Evolutionary conservation across 805 yeast genomes (phyloP).

Genomic region (Ogataea neopini): DNA sequence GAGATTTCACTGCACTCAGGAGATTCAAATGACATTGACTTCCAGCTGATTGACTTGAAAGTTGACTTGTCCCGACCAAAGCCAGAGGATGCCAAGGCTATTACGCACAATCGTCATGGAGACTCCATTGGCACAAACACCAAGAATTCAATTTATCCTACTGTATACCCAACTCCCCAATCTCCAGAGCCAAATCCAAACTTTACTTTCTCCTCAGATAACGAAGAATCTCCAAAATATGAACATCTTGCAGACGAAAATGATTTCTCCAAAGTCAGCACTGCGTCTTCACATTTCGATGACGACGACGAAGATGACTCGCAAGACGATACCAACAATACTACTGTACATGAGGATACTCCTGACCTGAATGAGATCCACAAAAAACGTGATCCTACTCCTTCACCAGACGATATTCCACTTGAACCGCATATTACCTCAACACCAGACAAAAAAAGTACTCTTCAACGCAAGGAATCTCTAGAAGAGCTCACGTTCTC

Average conservation of each 20-base stretch:
- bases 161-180: background rate
- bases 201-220: constrained; percentile 2
- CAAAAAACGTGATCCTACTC: constrained; percentile 6
- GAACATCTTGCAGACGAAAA: background rate
- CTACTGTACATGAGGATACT: constrained; percentile 10
- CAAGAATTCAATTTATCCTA: background rate
- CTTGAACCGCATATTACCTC: constrained; percentile 9
- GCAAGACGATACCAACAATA: constrained; percentile 12
- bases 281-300: constrained; percentile 2
- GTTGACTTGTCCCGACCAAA: constrained; percentile 8
- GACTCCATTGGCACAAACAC: background rate
- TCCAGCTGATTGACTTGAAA: constrained; percentile 13
- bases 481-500: constrained; percentile 21
- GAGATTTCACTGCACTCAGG: background rate
- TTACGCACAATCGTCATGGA: background rate
- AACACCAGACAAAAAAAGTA: constrained; percentile 10
- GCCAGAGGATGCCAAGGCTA: background rate
- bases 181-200: background rate
- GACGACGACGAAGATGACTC: constrained; percentile 9
- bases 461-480: background rate
- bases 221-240: background rate
- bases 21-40: constrained; percentile 6
- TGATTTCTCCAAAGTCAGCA: constrained; percentile 2
- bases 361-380: background rate
- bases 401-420: background rate